phyloP scores from a whole-genome alignment of 1,139 yeast genomes.

The Kodamaea plutei region DNA sequence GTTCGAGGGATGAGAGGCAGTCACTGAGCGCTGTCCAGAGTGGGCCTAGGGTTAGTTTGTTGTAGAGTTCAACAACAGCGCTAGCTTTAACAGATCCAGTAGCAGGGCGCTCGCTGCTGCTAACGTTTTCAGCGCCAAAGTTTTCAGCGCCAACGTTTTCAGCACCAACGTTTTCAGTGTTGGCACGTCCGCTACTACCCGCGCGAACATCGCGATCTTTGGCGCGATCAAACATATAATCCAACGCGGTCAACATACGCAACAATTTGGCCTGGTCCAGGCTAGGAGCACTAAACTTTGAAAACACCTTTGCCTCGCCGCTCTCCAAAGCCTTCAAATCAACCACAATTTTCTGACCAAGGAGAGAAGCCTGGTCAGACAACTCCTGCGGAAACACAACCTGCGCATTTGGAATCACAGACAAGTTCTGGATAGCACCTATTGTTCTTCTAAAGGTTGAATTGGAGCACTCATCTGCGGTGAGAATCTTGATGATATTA shows the following conservation, averaged over 20 bases:
- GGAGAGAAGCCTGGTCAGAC: conserved; percentile 57
- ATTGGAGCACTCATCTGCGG: conserved; percentile 84
- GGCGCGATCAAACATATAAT: conserved; percentile 59
- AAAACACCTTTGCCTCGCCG: conserved; percentile 37
- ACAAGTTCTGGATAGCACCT: conserved; percentile 76
- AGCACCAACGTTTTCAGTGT: too few relatives aligned
- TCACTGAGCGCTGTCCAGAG: conserved; percentile 87
- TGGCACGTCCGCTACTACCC: too few relatives aligned
- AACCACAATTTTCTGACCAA: conserved; percentile 54
- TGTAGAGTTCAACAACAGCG: conserved; percentile 44
- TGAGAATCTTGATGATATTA: conserved; percentile 62
- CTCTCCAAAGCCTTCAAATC: conserved; percentile 58
- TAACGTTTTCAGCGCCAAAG: too few relatives aligned
- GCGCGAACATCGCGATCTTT: too few relatives aligned
- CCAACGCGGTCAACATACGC: conserved; percentile 83
- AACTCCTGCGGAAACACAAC: conserved; percentile 66
- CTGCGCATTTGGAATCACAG: conserved; percentile 59
- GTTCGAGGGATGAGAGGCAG: conserved; percentile 60
- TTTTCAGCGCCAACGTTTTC: too few relatives aligned
- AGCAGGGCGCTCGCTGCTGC: too few relatives aligned
- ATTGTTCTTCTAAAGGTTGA: conserved; percentile 82
- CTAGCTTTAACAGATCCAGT: too few relatives aligned
- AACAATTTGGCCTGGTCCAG: conserved; percentile 86
- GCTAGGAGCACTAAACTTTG: conserved; percentile 72
- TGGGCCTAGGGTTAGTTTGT: conserved; percentile 65